Evolutionary conservation across 805 yeast species (phyloP), one percentile per base, ranked within the genome.

Genomic region (Starmerella khaoyaiensis): DNA sequence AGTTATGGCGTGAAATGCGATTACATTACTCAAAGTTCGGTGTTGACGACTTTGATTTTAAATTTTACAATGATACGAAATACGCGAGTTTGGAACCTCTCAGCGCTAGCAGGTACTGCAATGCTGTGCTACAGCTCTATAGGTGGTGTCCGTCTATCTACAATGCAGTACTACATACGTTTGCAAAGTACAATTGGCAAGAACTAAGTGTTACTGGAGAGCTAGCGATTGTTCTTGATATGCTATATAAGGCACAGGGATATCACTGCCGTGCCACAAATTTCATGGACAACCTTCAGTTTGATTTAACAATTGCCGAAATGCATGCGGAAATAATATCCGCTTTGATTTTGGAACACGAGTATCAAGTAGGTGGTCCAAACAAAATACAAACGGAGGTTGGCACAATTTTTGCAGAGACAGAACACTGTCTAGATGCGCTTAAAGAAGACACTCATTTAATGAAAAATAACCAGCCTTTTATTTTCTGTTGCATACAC

Each of bases 11-110:
- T 28, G 72, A 75, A 48, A 63, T 82, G 31, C 79, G 77, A 42
- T 80, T 87, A 37, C 69, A 77, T 28, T 87, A 86, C 57, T 79
- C 93, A 39, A 76, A 72, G 50, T 87, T 83, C 57, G 98, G 98
- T 20, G 84, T 90, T 21, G 83, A 79, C 48, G 95, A 84, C 56
- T 90, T 90, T 59, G 95, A 87, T 60, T 87, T 90, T 55, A 76
- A 71, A 37, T 78, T 75, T 50, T 87, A 79, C 62, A 87, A 87
- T 54, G 65, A 66, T 27, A 79, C 96, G 0, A 44, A 52, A 1
- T 76, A 64, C 38, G 72, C 96, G 2, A 96, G 97, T 0, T 63
- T 87, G n/a, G 97, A 90, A 56, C 77, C 84, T 8, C 90, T 84
- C 52, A 68, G 79, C 9, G 81, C 78, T 36, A 81, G 80, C 49